Evolutionary conservation across 768 basidiomycete genomes (phyloP).

Genomic region (Psilocybe cubensis): DNA sequence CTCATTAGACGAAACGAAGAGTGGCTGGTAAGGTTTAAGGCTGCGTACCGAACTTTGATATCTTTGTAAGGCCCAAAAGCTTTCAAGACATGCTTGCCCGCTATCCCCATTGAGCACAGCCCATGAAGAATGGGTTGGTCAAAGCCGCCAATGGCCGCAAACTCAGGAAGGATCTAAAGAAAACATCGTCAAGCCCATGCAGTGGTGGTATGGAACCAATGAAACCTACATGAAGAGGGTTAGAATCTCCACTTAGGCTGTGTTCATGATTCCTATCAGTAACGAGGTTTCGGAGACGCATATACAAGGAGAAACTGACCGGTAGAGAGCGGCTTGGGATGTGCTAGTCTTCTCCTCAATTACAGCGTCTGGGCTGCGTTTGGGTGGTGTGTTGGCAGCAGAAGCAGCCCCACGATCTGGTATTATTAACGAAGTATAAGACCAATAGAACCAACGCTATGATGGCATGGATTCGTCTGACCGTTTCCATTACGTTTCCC

Average conservation of each 20-base stretch:
- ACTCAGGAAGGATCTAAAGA: slow-evolving; percentile 83
- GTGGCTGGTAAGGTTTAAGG: not conserved
- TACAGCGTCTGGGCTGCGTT: slow-evolving; percentile 82
- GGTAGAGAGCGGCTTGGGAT: slow-evolving; percentile 89
- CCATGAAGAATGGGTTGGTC: slow-evolving; percentile 89
- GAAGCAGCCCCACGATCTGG: slow-evolving; percentile 90
- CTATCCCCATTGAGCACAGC: slow-evolving; percentile 90
- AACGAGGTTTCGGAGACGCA: not conserved
- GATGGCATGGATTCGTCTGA: slow-evolving; percentile 28
- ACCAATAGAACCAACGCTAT: not conserved
- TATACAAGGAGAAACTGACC: slow-evolving; percentile 46
- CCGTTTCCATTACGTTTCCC: slow-evolving; percentile 86
- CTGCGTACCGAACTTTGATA: slow-evolving; percentile 87
- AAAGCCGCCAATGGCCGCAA: slow-evolving; percentile 95
- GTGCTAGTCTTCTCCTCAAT: slow-evolving; percentile 86
- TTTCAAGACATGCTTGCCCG: slow-evolving; percentile 91
- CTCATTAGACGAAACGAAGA: not conserved
- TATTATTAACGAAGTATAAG: not conserved
- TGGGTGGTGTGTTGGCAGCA: slow-evolving; percentile 79
- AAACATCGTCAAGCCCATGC: not conserved
- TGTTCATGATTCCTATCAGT: not conserved
- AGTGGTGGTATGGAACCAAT: not conserved
- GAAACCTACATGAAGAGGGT: slow-evolving; percentile 81
- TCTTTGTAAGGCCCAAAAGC: slow-evolving; percentile 85
- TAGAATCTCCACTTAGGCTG: slow-evolving; percentile 89